Base-by-base conservation (phyloP, 139 green algal genomes). In the Picocystis salinarum region DNA sequence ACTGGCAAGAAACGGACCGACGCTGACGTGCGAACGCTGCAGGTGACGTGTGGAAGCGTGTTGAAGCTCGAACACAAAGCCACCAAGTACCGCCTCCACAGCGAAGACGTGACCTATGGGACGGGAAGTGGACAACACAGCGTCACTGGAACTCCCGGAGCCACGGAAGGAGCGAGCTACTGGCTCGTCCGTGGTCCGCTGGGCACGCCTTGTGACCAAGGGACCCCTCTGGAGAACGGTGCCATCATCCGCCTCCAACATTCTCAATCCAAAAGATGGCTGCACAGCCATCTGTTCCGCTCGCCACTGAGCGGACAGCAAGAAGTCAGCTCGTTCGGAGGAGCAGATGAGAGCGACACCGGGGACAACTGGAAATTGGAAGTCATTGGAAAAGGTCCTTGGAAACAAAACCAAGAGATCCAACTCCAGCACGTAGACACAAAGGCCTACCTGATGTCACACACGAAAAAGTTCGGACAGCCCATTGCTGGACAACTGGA, bases 1-100 rank as follows among this genome's bases (percentile, higher is more conserved):
- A n/a, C n/a, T n/a, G n/a, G n/a, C n/a, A n/a, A n/a, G n/a, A n/a
- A n/a, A n/a, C n/a, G n/a, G n/a, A n/a, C n/a, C n/a, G n/a, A n/a
- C n/a, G n/a, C n/a, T n/a, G n/a, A n/a, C n/a, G n/a, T n/a, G n/a
- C n/a, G n/a, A n/a, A 37, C 15, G 31, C 31, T 33, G 30, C 47
- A 81, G 74, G 80, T 93, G 0, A 93, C 82, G 17, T 93, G 79
- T 39, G 79, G 81, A n/a, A 84, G 67, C 51, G 58, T 77, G 0
- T 56, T 92, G 39, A 93, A 93, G 59, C 64, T 93, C n/a, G 29
- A 70, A 34, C 72, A 91, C 29, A 41, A 46, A 0, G 22, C 6
- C 2, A 83, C 69, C 0, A 59, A 60, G 12, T 53, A 60, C 6
- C 31, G 67, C 19, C 53, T 95, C 34, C 78, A 95, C 56, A 85